A percentile compares a stretch with the other conserved stretches of the same genome.
phyloP scores from a whole-genome alignment of 1,284 basidiomycete genomes.

The Puccinia coronata region DNA sequence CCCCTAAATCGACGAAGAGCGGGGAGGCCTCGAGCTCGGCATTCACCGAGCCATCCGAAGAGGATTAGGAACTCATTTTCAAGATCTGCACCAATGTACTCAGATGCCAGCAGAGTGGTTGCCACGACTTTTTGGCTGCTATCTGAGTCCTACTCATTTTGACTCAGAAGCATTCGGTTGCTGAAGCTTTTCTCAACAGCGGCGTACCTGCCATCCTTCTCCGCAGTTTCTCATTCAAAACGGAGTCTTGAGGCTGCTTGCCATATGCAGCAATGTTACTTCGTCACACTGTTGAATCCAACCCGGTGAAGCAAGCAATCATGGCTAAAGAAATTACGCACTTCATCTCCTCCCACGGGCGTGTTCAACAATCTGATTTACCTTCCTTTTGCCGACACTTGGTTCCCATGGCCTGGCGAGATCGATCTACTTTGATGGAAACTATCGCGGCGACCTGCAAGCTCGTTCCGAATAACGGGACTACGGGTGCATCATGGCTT shows the following conservation, averaged over 20 bases:
- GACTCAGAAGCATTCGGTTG: no score
- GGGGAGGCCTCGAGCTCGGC: constrained; percentile 27
- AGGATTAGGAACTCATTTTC: constrained; percentile 41
- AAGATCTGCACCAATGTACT: constrained; percentile 44
- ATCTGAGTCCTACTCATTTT: constrained; percentile 45
- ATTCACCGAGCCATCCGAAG: constrained; percentile 20
- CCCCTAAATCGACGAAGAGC: constrained; percentile 14
- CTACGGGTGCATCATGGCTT: constrained; percentile 62
- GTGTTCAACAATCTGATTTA: constrained; percentile 72
- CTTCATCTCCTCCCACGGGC: constrained; percentile 63
- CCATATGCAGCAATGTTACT: constrained; percentile 82
- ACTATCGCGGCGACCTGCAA: no score
- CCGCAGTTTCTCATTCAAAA: constrained; percentile 49
- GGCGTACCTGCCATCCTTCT: no score
- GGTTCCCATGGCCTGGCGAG: no score
- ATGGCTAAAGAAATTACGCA: constrained; percentile 74
- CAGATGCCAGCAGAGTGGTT: constrained; percentile 28
- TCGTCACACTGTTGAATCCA: no score
- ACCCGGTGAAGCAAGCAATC: constrained; percentile 69
- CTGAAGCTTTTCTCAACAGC: constrained; percentile 50
- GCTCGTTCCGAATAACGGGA: constrained; percentile 68
- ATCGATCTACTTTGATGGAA: constrained; percentile 75
- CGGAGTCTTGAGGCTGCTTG: constrained; percentile 66
- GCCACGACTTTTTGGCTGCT: constrained; percentile 45
- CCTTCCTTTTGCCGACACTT: no score